A percentile compares a stretch with the other conserved stretches of the same genome.
Conservation (phyloP, 2,329 filamentous ascomycete species). For the Alternaria alternata region DNA sequence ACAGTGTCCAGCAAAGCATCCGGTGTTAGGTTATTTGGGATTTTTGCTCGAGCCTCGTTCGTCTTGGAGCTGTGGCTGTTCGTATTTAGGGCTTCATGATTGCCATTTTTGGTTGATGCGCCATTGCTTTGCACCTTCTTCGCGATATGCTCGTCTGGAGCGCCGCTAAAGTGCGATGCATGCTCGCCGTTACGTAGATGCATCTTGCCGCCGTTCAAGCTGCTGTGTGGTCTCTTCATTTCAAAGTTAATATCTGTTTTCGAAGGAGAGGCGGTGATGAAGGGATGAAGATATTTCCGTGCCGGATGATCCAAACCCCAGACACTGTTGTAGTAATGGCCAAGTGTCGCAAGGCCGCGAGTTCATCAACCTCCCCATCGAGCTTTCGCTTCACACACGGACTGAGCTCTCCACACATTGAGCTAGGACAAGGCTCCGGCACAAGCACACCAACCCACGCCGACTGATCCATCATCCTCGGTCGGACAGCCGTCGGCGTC, state of each 20-base stretch:
- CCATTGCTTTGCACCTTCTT: constrained; percentile 26
- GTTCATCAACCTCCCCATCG: constrained; percentile 21
- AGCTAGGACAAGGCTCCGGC: constrained; percentile 22
- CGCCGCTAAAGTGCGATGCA: constrained; percentile 23
- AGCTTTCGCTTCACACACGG: constrained; percentile 18
- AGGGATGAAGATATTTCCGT: constrained; percentile 14
- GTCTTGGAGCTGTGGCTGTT: constrained; percentile 10
- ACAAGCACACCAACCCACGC: constrained; percentile 9
- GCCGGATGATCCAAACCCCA: constrained; percentile 20
- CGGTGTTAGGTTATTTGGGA: constrained; percentile 14
- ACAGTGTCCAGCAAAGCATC: constrained; percentile 31
- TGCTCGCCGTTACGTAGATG: constrained; percentile 32
- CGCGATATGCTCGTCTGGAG: constrained; percentile 22
- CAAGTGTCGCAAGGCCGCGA: constrained; percentile 28
- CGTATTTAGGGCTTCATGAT: constrained; percentile 3
- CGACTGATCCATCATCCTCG: constrained; percentile 19
- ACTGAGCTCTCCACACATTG: constrained; percentile 23
- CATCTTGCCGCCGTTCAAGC: constrained; percentile 19
- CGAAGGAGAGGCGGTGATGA: constrained; percentile 10
- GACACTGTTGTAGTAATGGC: constrained; percentile 30
- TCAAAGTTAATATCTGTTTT: constrained; percentile 2
- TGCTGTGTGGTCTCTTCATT: constrained; percentile 12
- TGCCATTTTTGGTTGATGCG: constrained; percentile 13
- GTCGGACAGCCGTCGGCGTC: constrained; percentile 29
- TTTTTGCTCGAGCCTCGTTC: constrained; percentile 28